Percentiles rank a stretch among this genome's conserved stretches.
Conservation (phyloP, 768 basidiomycete species). For the Hygrophorus russula region DNA sequence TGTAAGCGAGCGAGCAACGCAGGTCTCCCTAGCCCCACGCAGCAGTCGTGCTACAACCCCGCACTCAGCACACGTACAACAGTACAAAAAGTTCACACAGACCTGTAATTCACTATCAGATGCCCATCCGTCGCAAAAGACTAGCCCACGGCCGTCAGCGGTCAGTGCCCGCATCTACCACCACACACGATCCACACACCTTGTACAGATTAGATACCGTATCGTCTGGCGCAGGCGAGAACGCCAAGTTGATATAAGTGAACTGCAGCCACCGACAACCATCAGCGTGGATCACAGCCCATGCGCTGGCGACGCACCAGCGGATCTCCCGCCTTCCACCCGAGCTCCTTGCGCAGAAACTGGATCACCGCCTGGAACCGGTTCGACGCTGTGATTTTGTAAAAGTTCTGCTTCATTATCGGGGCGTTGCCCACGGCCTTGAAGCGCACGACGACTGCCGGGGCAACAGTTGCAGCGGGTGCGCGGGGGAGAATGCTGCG, state of each 20-base stretch:
- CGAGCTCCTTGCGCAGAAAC: constrained; percentile 81
- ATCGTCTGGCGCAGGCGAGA: constrained; percentile 77
- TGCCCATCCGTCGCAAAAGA: constrained; percentile 84
- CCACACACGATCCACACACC: constrained; percentile 20
- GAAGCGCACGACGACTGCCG: constrained; percentile 90
- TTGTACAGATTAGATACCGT: constrained; percentile 71
- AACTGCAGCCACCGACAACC: no score
- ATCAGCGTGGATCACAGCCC: no score
- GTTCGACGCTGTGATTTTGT: constrained; percentile 93
- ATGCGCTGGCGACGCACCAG: no score
- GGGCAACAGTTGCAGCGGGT: not conserved
- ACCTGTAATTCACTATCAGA: constrained; percentile 90
- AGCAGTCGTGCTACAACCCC: no score
- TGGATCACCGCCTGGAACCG: constrained; percentile 92
- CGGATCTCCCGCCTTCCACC: constrained; percentile 79
- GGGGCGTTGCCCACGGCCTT: constrained; percentile 96
- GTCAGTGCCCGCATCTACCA: not conserved
- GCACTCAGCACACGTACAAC: no score
- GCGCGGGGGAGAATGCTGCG: not conserved
- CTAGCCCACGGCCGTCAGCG: constrained; percentile 21
- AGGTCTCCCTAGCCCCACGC: no score
- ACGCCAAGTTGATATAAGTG: constrained; percentile 57
- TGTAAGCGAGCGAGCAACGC: no score
- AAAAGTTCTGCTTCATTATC: constrained; percentile 98
- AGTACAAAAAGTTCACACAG: no score